phyloP scores from a whole-genome alignment of 345 rosid species.

The sweet orange (Citrus sinensis) region DVS_A1.0 CM039168.1:2571001-2571500 shows the following conservation, averaged over 20 bases:
- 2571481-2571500: not conserved
- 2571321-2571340: not conserved
- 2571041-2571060: not conserved
- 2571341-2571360: not conserved
- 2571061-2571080: not conserved
- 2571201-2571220: constrained; percentile 89
- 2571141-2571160: constrained; percentile 58
- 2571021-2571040: too few species aligned
- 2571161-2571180: constrained; percentile 60
- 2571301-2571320: constrained; percentile 75
- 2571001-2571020: too few species aligned
- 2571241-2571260: constrained; percentile 72
- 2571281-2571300: constrained; percentile 64
- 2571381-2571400: not conserved
- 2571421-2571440: not conserved
- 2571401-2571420: not conserved
- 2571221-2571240: constrained; percentile 66
- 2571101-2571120: constrained; percentile 98
- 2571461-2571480: not conserved
- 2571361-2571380: not conserved
- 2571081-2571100: constrained; percentile 26
- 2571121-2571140: constrained; percentile 88
- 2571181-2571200: constrained; percentile 61
- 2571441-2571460: not conserved
- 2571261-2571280: constrained; percentile 70